phyloP scores from a whole-genome alignment of 352 stramenopile genomes.

The Sclerospora graminicola region DNA sequence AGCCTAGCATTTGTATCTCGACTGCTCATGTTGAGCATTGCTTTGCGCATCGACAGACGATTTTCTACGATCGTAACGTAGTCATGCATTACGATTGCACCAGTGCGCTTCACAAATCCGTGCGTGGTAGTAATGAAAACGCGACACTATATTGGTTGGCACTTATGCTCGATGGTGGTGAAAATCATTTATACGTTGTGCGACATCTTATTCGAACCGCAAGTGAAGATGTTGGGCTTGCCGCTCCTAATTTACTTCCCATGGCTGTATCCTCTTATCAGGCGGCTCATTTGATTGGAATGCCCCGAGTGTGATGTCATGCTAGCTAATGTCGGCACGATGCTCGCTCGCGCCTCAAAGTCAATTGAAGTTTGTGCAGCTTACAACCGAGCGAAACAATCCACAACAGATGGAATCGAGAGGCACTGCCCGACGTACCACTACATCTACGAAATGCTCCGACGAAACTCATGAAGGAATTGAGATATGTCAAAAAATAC shows the following conservation, averaged over 20 bases:
- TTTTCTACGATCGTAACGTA: slow-evolving; percentile 78
- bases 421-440: slow-evolving; percentile 58
- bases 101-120: slow-evolving; percentile 78
- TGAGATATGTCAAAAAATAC: slow-evolving; percentile 72
- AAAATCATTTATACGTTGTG: slow-evolving; percentile 76
- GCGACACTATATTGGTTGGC: slow-evolving; percentile 79
- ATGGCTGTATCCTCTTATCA: slow-evolving; percentile 67
- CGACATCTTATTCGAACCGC: slow-evolving; percentile 76
- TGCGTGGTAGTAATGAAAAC: slow-evolving; percentile 75
- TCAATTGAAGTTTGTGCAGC: slow-evolving; percentile 77
- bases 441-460: slow-evolving; percentile 77
- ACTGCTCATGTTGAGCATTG: slow-evolving; percentile 56
- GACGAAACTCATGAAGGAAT: slow-evolving; percentile 65
- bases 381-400: slow-evolving; percentile 69
- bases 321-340: slow-evolving; percentile 66
- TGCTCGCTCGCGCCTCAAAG: slow-evolving; percentile 74
- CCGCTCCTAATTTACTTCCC: slow-evolving; percentile 50
- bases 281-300: slow-evolving; percentile 61
- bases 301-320: slow-evolving; percentile 83
- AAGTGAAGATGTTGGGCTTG: slow-evolving; percentile 76
- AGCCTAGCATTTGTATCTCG: slow-evolving; percentile 30
- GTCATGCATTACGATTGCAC: slow-evolving; percentile 84
- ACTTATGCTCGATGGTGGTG: slow-evolving; percentile 78
- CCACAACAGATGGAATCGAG: slow-evolving; percentile 44
- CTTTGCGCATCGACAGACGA: slow-evolving; percentile 58